A percentile compares a stretch with the other conserved stretches of the same genome.
These are phyloP conservation scores for Betula pendula DNA, from an alignment of 306 rosid genomes.

Conservation along the genomic window DNA sequence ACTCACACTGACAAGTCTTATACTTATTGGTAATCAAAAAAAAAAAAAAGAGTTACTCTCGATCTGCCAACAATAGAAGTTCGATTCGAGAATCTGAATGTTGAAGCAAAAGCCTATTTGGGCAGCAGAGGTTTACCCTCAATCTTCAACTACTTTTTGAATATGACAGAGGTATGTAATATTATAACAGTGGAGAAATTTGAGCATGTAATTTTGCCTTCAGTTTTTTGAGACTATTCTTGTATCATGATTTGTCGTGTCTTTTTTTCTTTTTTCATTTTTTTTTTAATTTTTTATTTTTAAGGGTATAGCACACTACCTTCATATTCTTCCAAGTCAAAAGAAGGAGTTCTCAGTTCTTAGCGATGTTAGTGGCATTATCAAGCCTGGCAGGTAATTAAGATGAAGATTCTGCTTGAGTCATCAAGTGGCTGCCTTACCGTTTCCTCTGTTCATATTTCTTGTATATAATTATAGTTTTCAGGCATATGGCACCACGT, in stretches of 20 bases:
- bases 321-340: slow-evolving; percentile 38
- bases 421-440: neutral
- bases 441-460: too few species aligned
- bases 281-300: too few species aligned
- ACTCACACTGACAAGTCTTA: neutral
- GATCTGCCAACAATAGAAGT: slow-evolving; percentile 69
- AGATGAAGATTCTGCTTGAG: slow-evolving; percentile 18
- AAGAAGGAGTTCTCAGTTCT: slow-evolving; percentile 51
- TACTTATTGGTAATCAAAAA: neutral
- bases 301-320: slow-evolving; percentile 32
- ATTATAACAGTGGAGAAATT: neutral
- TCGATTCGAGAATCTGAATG: slow-evolving; percentile 57
- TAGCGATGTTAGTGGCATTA: slow-evolving; percentile 65
- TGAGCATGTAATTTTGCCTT: neutral
- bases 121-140: slow-evolving; percentile 67
- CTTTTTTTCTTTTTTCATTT: too few species aligned
- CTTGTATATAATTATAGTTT: too few species aligned
- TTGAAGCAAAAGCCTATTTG: slow-evolving; percentile 62
- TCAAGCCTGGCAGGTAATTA: slow-evolving; percentile 71
- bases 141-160: slow-evolving; percentile 18
- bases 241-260: neutral
- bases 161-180: slow-evolving; percentile 17
- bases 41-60: slow-evolving; percentile 56
- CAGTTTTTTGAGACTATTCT: neutral
- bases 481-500: too few species aligned